Percentiles rank a stretch among this genome's conserved stretches.
Conservation (phyloP, 176 grass and related monocot genomes). For the Zoysia pacifica region DNA sequence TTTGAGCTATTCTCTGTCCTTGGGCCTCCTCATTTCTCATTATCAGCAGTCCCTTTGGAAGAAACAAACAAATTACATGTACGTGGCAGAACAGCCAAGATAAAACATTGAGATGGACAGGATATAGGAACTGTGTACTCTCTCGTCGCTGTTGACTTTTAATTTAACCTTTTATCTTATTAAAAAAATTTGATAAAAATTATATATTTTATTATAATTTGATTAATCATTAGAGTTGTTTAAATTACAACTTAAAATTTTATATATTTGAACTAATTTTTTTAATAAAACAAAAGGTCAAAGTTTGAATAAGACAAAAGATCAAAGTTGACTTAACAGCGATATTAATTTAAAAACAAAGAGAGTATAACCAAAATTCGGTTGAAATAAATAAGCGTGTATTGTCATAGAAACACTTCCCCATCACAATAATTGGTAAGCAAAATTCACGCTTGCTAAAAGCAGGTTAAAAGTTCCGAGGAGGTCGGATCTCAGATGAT, state of each 20-base stretch:
- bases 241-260: no score
- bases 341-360: no score
- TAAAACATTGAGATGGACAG: not conserved
- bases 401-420: constrained; percentile 39
- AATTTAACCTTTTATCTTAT: no score
- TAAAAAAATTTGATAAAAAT: no score
- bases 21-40: not conserved
- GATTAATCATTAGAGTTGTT: no score
- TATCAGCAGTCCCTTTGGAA: not conserved
- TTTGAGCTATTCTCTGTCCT: not conserved
- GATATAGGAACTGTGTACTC: not conserved
- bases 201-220: no score
- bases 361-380: not conserved
- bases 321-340: no score
- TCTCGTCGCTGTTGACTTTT: not conserved
- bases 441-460: constrained; percentile 27
- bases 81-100: not conserved
- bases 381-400: constrained; percentile 16
- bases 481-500: constrained; percentile 2
- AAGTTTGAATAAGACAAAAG: not conserved
- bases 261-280: no score
- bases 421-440: not conserved
- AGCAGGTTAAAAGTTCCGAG: not conserved
- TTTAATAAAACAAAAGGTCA: no score
- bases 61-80: not conserved